phyloP scores from a whole-genome alignment of 1,284 basidiomycete genomes.

The Sphagnurus paluster region DNA sequence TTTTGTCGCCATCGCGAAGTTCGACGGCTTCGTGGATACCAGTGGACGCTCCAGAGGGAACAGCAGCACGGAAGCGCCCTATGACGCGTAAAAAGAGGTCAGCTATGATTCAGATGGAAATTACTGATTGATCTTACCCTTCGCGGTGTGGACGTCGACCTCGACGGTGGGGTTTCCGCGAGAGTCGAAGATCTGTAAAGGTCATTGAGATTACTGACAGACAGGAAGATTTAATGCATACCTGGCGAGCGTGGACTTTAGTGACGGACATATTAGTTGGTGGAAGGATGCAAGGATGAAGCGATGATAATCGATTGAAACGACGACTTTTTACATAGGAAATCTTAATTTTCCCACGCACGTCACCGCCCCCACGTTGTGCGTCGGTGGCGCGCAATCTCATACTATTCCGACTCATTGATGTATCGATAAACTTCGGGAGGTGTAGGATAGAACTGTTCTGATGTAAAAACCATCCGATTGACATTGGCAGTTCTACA shows the following conservation, averaged over 20 bases:
- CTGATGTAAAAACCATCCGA: background rate
- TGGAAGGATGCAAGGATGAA: slow-evolving; percentile 31
- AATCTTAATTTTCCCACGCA: slow-evolving; percentile 22
- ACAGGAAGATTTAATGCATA: slow-evolving; percentile 31
- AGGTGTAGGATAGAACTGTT: background rate
- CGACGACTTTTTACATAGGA: slow-evolving; percentile 19
- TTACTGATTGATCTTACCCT: slow-evolving; percentile 51
- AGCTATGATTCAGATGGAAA: slow-evolving; percentile 14
- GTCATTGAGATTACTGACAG: slow-evolving; percentile 10
- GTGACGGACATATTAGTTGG: slow-evolving; percentile 75
- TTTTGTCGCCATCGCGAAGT: slow-evolving; percentile 96
- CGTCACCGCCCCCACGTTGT: slow-evolving; percentile 2
- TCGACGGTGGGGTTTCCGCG: slow-evolving; percentile 96
- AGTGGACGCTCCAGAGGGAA: slow-evolving; percentile 98
- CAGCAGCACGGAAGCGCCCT: slow-evolving; percentile 95
- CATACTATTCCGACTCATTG: background rate
- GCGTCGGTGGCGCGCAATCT: background rate
- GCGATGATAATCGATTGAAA: slow-evolving; percentile 27
- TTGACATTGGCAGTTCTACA: background rate
- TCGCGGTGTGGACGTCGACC: slow-evolving; percentile 88
- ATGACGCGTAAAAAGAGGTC: slow-evolving; percentile 16
- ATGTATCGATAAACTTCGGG: too few relatives aligned
- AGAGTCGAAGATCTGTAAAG: slow-evolving; percentile 91
- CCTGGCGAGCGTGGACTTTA: slow-evolving; percentile 88
- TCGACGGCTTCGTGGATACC: slow-evolving; percentile 99